These are phyloP conservation scores for Musa itinerans DNA, from an alignment of 176 grass and related monocot genomes.

Conservation along the genomic window DNA sequence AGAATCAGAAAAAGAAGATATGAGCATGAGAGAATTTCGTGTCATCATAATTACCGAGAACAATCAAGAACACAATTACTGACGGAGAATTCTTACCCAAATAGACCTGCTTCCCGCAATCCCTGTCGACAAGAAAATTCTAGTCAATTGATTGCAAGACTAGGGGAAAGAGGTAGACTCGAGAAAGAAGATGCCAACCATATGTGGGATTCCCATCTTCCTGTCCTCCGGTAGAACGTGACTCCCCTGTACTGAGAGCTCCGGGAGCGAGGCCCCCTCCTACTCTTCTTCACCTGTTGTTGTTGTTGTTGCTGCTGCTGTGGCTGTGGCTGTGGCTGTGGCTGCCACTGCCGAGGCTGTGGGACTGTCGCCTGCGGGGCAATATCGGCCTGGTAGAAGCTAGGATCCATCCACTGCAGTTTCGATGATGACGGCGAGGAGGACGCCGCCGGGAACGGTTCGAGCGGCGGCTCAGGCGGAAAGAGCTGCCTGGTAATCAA, in stretches of 20 bases:
- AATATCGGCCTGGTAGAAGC: not conserved
- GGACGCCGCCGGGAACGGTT: not conserved
- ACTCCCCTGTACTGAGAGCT: slow-evolving; percentile 98
- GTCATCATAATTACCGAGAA: not conserved
- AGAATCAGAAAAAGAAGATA: slow-evolving; percentile 7
- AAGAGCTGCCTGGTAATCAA: slow-evolving; percentile 60
- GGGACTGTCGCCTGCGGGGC: slow-evolving; percentile 15
- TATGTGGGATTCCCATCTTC: slow-evolving; percentile 99
- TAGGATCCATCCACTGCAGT: slow-evolving; percentile 24
- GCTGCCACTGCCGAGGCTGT: slow-evolving; percentile 18
- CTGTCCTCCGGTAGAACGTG: slow-evolving; percentile 96
- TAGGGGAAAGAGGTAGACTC: not conserved
- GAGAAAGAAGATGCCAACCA: slow-evolving; percentile 36
- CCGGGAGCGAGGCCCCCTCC: slow-evolving; percentile 79
- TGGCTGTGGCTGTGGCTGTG: slow-evolving; percentile 14
- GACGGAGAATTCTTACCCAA: slow-evolving; percentile 39
- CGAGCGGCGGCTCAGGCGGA: slow-evolving; percentile 19
- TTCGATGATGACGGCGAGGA: slow-evolving; percentile 16
- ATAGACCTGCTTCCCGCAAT: slow-evolving; percentile 98
- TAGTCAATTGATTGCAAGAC: slow-evolving; percentile 3
- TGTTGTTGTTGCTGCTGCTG: slow-evolving; percentile 17
- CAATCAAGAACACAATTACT: slow-evolving; percentile 8
- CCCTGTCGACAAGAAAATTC: slow-evolving; percentile 37
- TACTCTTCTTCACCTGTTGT: slow-evolving; percentile 66
- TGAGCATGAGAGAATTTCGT: slow-evolving; percentile 15